Evolutionary conservation across 2,329 filamentous ascomycete genomes (phyloP).

Genomic region (Chalaropsis ovoidea): DNA sequence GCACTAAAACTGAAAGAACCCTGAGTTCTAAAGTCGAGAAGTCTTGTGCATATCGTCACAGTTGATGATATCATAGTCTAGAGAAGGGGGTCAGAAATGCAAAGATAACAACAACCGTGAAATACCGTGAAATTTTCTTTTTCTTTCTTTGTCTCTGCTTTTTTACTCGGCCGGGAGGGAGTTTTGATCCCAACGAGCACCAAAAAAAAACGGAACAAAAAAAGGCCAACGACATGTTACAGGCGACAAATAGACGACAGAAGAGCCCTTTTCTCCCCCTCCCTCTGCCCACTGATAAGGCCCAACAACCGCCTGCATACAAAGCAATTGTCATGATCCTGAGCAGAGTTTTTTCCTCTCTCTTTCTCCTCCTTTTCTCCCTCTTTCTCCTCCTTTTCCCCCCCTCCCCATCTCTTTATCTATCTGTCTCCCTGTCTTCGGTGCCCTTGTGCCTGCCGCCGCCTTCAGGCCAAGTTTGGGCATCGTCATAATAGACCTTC

Average conservation of each 20-base stretch:
- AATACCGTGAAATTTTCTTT: not conserved
- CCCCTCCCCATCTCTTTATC: not conserved
- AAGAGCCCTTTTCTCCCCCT: not conserved
- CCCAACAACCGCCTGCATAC: not conserved
- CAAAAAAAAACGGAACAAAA: not conserved
- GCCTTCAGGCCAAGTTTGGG: not conserved
- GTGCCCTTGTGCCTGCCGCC: not conserved
- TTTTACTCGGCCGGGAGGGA: not conserved
- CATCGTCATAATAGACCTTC: not conserved
- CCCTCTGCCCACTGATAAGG: not conserved
- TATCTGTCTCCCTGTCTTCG: not conserved
- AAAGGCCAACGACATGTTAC: no score
- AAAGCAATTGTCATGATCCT: slow-evolving; percentile 11
- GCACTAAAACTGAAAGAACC: no score
- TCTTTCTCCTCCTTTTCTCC: not conserved
- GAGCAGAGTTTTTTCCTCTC: slow-evolving; percentile 1
- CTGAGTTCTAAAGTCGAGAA: no score
- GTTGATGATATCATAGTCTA: no score
- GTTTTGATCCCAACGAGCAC: no score
- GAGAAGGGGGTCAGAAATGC: no score
- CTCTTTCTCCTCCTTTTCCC: not conserved
- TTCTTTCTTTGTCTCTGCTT: not conserved
- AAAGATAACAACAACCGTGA: not conserved
- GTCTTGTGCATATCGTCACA: no score
- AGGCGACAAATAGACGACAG: not conserved